Conservation (phyloP, 495 filamentous ascomycete species). For the Polyplosphaeria fusca region DNA sequence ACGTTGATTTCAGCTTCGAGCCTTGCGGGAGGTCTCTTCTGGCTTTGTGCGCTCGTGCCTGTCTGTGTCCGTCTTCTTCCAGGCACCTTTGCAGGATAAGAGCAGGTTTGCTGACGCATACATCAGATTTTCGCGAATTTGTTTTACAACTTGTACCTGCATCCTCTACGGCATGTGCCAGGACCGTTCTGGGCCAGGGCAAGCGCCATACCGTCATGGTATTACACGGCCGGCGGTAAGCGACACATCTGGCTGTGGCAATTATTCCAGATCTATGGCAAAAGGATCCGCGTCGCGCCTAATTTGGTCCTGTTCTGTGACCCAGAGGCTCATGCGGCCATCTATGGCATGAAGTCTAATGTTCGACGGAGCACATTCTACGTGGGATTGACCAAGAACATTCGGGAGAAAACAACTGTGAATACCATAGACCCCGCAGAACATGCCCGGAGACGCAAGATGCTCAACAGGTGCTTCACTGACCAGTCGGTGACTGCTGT, state of each 20-base stretch:
- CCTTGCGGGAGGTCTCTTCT: background rate
- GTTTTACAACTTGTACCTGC: constrained; percentile 32
- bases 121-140: constrained; percentile 1
- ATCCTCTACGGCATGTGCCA: constrained; percentile 30
- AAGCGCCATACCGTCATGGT: constrained; percentile 28
- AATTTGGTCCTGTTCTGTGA: constrained; percentile 36
- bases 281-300: constrained; percentile 36
- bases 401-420: constrained; percentile 26
- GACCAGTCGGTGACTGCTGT: constrained; percentile 35
- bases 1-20: background rate
- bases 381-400: constrained; percentile 16
- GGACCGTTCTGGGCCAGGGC: constrained; percentile 29
- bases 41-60: background rate
- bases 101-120: background rate
- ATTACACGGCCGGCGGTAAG: constrained; percentile 25
- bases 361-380: constrained; percentile 35
- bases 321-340: constrained; percentile 18
- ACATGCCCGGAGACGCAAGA: constrained; percentile 36
- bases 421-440: constrained; percentile 25
- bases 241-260: constrained; percentile 33
- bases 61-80: background rate
- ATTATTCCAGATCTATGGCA: constrained; percentile 32
- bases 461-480: constrained; percentile 35
- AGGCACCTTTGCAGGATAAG: background rate
- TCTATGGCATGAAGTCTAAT: constrained; percentile 39